Percentiles rank a stretch among this genome's conserved stretches.
phyloP scores from a whole-genome alignment of 306 rosid genomes.

The Ziziphus jujuba region DNA sequence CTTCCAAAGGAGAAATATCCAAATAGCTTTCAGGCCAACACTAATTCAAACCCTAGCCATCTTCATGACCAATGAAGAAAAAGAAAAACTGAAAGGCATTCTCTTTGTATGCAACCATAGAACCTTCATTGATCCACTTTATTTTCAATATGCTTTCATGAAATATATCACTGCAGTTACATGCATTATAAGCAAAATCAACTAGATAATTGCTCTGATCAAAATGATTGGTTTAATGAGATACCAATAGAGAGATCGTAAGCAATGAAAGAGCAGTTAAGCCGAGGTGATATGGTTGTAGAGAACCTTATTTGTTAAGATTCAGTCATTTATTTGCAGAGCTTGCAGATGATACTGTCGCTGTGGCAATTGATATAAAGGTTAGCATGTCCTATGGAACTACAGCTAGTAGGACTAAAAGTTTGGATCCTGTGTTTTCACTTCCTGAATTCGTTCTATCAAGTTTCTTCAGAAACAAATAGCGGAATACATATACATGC shows the following conservation, averaged over 20 bases:
- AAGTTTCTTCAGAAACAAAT: slow-evolving; percentile 37
- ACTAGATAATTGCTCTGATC: slow-evolving; percentile 53
- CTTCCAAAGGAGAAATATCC: slow-evolving; percentile 56
- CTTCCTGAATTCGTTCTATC: slow-evolving; percentile 43
- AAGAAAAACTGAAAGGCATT: slow-evolving; percentile 30
- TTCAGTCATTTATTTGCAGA: slow-evolving; percentile 78
- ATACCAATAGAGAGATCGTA: slow-evolving; percentile 45
- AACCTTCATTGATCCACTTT: slow-evolving; percentile 73
- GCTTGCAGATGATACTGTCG: slow-evolving; percentile 52
- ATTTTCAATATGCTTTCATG: slow-evolving; percentile 27
- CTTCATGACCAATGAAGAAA: slow-evolving; percentile 16
- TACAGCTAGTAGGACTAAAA: slow-evolving; percentile 58
- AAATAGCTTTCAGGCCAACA: slow-evolving; percentile 62
- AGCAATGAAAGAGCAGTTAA: slow-evolving; percentile 42
- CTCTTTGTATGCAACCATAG: slow-evolving; percentile 76
- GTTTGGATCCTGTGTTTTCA: slow-evolving; percentile 51
- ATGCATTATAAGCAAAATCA: slow-evolving; percentile 59
- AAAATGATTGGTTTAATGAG: slow-evolving; percentile 48
- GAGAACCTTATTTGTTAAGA: slow-evolving; percentile 72
- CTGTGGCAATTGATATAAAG: slow-evolving; percentile 57
- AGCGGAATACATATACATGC: slow-evolving; percentile 35
- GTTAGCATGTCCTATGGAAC: slow-evolving; percentile 66
- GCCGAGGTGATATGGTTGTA: slow-evolving; percentile 56
- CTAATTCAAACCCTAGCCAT: slow-evolving; percentile 38
- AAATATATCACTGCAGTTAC: slow-evolving; percentile 56